Evolutionary conservation across 768 basidiomycete genomes (phyloP), one percentile per base, ranked within the genome.

Genomic region (Phlegmacium glaucopus): DNA sequence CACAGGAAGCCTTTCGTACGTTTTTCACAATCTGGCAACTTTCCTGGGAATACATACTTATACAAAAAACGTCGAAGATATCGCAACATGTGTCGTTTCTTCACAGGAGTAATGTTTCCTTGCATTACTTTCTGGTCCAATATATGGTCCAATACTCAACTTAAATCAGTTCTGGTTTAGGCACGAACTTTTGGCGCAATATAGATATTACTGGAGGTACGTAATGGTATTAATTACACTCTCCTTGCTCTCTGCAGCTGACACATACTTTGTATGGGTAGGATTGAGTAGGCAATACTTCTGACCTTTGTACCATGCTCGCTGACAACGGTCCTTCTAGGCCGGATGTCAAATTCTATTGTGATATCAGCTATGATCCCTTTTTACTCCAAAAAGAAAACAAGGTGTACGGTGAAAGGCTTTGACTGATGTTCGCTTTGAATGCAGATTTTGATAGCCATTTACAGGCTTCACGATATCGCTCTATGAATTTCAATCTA

Each of bases 41-140:
- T 22, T 22, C 22, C 22, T 22, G 22, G 2, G 22, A 5, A 22
- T 22, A 30, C 17, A 22, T 22, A 30, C 17, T 40, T 13, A 11
- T 47, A 48, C 56, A 56, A 4, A 71, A 22, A 22, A 22, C 22
- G 68, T 25, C 9, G 45, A 36, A 38, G 8, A 6, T 87, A 89
- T 55, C 74, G 85, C 7, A 85, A 87, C 53, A 87, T 89, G 86
- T 88, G 86, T 63, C 72, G 85, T 29, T 89, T 79, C 62, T 83
- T 86, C 61, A 82, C 82, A 17, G 84, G 82, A 8, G 81, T 83
- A 54, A 27, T 5, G 22, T 22, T 22, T 22, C 22, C 22, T 75
- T 66, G 8, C 9, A 38, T 28, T 9, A n/a, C 4, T 35, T 27
- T 17, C 17, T 29, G 70, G 55, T 4, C 38, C 9, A n/a, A 13